These are phyloP conservation scores for Apiosordaria backusii DNA, from an alignment of 495 filamentous ascomycete genomes.

Conservation along the genomic window DNA sequence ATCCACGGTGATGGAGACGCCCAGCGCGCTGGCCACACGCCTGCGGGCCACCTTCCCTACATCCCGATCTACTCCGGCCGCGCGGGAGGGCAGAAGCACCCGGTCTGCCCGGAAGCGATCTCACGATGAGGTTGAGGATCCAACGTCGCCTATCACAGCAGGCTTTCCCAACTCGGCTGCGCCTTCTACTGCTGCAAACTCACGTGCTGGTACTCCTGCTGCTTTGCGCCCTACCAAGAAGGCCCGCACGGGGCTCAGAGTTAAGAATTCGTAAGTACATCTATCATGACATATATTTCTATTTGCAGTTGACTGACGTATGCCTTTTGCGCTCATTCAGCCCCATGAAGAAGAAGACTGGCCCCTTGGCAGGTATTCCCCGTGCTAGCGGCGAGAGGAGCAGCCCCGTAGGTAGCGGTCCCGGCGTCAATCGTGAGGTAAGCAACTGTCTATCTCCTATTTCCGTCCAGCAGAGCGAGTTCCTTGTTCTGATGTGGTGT, in stretches of 20 bases:
- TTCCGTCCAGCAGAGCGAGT: not conserved
- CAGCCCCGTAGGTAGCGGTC: constrained; percentile 46
- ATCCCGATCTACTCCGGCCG: constrained; percentile 22
- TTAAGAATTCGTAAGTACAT: constrained; percentile 66
- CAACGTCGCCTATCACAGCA: constrained; percentile 43
- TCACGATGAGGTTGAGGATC: constrained; percentile 45
- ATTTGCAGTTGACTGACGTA: constrained; percentile 13
- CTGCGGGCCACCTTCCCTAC: constrained; percentile 18
- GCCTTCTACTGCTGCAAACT: constrained; percentile 44
- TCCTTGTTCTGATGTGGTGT: too few relatives aligned
- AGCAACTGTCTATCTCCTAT: constrained; percentile 18
- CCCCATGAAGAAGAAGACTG: constrained; percentile 54
- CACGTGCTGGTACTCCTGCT: constrained; percentile 55
- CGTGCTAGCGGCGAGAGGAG: constrained; percentile 49
- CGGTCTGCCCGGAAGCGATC: constrained; percentile 43
- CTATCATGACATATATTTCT: not conserved
- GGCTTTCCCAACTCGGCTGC: constrained; percentile 38
- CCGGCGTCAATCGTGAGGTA: constrained; percentile 41
- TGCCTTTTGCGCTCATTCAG: constrained; percentile 28
- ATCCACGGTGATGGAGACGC: constrained; percentile 7
- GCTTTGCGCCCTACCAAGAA: constrained; percentile 52
- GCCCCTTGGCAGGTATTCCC: constrained; percentile 49
- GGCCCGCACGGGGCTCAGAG: constrained; percentile 53
- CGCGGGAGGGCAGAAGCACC: constrained; percentile 32
- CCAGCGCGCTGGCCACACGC: constrained; percentile 11